Conservation (phyloP, 176 grass and related monocot species). For the Zea luxurians region DNA sequence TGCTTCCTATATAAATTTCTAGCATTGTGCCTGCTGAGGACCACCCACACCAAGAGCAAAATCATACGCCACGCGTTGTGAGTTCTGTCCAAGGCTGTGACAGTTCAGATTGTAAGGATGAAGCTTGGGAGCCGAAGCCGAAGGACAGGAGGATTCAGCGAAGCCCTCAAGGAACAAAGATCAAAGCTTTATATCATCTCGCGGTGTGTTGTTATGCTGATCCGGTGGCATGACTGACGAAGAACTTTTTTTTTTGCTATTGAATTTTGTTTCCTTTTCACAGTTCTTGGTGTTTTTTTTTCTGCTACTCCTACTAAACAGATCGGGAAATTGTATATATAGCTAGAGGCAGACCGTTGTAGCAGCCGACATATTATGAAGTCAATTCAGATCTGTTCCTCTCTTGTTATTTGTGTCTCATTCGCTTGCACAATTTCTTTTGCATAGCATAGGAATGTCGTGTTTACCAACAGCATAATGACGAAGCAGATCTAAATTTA, state of each 20-base stretch:
- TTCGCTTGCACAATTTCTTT: neutral
- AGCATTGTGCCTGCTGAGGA: neutral
- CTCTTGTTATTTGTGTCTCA: neutral
- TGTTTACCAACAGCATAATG: neutral
- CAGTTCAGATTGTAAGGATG: neutral
- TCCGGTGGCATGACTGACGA: no score
- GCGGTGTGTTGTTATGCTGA: no score
- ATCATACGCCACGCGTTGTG: neutral
- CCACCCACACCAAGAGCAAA: slow-evolving; percentile 18
- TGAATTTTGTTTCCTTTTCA: neutral
- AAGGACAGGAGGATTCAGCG: no score
- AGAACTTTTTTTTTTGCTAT: neutral
- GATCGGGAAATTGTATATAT: slow-evolving; percentile 28
- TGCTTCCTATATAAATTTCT: slow-evolving; percentile 36
- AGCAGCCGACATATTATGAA: neutral
- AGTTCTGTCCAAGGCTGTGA: neutral
- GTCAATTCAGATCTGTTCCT: neutral
- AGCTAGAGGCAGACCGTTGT: neutral
- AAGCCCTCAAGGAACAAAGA: no score
- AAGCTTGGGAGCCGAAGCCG: no score
- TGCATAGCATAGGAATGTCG: neutral
- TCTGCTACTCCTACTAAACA: slow-evolving; percentile 17
- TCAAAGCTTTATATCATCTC: no score
- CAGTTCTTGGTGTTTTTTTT: neutral
- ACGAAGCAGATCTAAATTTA: neutral